phyloP scores from a whole-genome alignment of 371 early-diverging fungal species.

The Syncephalastrum contaminatum region DNA sequence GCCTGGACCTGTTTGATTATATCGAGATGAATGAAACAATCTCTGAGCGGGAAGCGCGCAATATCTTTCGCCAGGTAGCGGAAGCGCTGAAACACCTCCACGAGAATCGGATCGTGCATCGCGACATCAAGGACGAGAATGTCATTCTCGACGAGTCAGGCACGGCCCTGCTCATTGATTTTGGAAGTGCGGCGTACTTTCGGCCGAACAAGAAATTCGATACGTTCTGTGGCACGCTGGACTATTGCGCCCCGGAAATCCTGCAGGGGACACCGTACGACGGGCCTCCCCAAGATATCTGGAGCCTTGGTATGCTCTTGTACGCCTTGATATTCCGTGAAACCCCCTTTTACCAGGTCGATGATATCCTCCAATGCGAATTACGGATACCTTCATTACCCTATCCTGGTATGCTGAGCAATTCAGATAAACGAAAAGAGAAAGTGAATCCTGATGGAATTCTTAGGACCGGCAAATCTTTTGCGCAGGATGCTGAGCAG shows the following conservation, averaged over 20 bases:
- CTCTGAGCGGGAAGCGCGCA: constrained; percentile 55
- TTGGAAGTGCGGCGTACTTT: constrained; percentile 73
- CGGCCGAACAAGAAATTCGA: constrained; percentile 61
- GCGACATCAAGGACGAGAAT: constrained; percentile 80
- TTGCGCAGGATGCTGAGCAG: constrained; percentile 51
- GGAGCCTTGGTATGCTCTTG: constrained; percentile 80
- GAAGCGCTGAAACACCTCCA: constrained; percentile 73
- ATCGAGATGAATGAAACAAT: constrained; percentile 64
- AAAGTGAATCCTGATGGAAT: neutral
- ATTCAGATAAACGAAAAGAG: neutral
- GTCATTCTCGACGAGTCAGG: constrained; percentile 65
- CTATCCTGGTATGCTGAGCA: constrained; percentile 52
- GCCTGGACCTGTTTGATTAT: constrained; percentile 78
- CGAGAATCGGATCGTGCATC: constrained; percentile 68
- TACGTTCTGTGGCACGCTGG: constrained; percentile 74
- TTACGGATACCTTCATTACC: constrained; percentile 60
- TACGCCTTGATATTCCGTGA: constrained; percentile 79
- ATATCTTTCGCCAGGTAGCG: constrained; percentile 64
- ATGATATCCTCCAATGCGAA: constrained; percentile 68
- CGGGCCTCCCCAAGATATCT: constrained; percentile 81
- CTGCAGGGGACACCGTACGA: constrained; percentile 68
- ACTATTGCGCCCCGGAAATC: constrained; percentile 77
- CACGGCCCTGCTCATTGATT: constrained; percentile 68
- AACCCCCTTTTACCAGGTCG: constrained; percentile 81
- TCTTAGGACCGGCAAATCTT: constrained; percentile 50